Evolutionary conservation across 306 rosid species (phyloP).

Genomic region (Malus sieversii): DNA sequence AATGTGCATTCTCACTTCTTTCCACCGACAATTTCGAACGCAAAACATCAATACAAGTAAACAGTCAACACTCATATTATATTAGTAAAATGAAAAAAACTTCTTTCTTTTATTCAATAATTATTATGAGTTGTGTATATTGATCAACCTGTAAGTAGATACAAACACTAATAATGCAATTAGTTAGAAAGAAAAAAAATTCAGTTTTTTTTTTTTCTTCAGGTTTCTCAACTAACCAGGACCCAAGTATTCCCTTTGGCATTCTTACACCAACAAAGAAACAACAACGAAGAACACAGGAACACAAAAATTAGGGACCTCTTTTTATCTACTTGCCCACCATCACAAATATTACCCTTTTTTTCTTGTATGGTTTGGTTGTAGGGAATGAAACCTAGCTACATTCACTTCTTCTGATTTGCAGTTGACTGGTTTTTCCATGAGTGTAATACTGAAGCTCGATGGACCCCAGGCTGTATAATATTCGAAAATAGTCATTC

Average conservation of each 20-base stretch:
- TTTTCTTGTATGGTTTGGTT: constrained; percentile 29
- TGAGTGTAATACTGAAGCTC: constrained; percentile 36
- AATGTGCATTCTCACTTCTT: too few relatives aligned
- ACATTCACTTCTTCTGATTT: constrained; percentile 55
- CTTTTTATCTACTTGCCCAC: neutral
- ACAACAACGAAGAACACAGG: constrained; percentile 11
- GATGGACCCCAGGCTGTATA: neutral
- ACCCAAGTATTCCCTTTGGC: constrained; percentile 23
- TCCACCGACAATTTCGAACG: too few relatives aligned
- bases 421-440: constrained; percentile 37
- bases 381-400: constrained; percentile 28
- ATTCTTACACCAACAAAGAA: constrained; percentile 28
- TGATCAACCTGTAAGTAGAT: too few relatives aligned
- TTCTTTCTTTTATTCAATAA: too few relatives aligned
- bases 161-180: too few relatives aligned
- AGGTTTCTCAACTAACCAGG: constrained; percentile 28
- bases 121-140: too few relatives aligned
- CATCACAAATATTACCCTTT: constrained; percentile 5
- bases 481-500: neutral
- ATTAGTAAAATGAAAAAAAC: too few relatives aligned
- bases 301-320: too few relatives aligned
- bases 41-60: too few relatives aligned
- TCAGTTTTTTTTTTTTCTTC: too few relatives aligned
- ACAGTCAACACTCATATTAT: too few relatives aligned
- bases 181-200: too few relatives aligned